phyloP scores from a whole-genome alignment of 2,329 filamentous ascomycete species.

The Neofusicoccum kwambonambiense region DNA sequence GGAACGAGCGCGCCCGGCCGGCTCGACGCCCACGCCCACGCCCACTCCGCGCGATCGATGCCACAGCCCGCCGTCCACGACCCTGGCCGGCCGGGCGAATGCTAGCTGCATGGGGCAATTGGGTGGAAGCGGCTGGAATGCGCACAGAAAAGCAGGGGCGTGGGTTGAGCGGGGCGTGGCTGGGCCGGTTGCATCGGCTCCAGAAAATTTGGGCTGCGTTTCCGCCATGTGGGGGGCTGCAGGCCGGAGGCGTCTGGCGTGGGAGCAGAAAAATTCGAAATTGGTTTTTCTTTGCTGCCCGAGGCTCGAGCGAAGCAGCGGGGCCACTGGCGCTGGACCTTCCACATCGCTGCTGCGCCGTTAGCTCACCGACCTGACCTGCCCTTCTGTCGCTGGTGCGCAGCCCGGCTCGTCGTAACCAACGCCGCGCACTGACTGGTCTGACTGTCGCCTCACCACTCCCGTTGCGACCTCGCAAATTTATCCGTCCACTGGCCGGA shows the following conservation, averaged over 20 bases:
- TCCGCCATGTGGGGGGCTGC: slow-evolving; percentile 3
- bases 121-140: slow-evolving; percentile 6
- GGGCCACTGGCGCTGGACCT: neutral
- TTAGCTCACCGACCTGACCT: slow-evolving; percentile 4
- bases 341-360: neutral
- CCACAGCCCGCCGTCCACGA: neutral
- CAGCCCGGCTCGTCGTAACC: too few species aligned
- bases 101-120: slow-evolving; percentile 6
- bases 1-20: neutral
- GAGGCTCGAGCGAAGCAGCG: slow-evolving; percentile 9
- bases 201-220: neutral
- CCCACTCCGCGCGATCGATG: neutral
- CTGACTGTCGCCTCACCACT: neutral
- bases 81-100: neutral
- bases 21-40: neutral
- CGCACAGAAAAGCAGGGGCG: neutral
- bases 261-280: neutral
- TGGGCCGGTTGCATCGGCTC: slow-evolving; percentile 2
- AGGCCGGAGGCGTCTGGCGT: neutral
- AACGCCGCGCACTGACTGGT: neutral
- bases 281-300: slow-evolving; percentile 5
- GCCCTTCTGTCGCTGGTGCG: neutral
- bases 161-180: slow-evolving; percentile 10
- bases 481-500: neutral
- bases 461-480: neutral